A percentile compares a stretch with the other conserved stretches of the same genome.
Conservation (phyloP, 176 grass and related monocot genomes). For the Pontederia paniculata region DNA sequence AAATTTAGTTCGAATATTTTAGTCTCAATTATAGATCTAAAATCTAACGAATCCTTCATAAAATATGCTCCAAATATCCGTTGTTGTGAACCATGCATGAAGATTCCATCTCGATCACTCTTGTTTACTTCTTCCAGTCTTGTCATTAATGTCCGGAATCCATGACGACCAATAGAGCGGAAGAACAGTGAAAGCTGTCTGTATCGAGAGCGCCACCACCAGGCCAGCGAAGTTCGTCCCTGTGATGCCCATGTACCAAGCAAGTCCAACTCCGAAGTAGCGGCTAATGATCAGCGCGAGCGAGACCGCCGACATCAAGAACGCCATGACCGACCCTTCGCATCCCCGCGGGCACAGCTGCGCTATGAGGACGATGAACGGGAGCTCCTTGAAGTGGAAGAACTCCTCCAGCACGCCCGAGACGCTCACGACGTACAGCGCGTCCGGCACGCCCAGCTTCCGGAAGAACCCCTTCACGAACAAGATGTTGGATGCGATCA, state of each 20-base stretch:
- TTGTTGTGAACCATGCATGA: no score
- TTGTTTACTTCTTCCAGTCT: conserved; percentile 45
- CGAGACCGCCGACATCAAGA: conserved; percentile 72
- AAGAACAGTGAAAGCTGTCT: conserved; percentile 53
- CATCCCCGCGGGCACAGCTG: conserved; percentile 71
- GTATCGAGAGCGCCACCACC: conserved; percentile 48
- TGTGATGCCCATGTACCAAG: conserved; percentile 44
- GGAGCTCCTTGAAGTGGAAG: conserved; percentile 60
- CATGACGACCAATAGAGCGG: conserved; percentile 46
- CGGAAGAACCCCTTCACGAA: conserved; percentile 81
- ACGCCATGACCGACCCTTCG: conserved; percentile 86
- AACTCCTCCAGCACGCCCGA: conserved; percentile 69
- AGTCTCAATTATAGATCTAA: no score
- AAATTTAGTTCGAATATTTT: no score
- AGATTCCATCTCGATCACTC: no score
- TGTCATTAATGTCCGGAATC: conserved; percentile 29
- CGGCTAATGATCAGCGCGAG: conserved; percentile 58
- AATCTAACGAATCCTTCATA: no score
- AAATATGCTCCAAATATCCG: no score
- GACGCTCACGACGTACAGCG: conserved; percentile 63
- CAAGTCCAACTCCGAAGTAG: conserved; percentile 82
- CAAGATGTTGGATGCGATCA: conserved; percentile 68
- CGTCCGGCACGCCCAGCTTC: conserved; percentile 52
- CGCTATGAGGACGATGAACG: conserved; percentile 68
- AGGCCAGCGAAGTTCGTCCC: conserved; percentile 59